Conservation (phyloP, 495 filamentous ascomycete species). For the Hyphodiscus hymeniophilus region DNA sequence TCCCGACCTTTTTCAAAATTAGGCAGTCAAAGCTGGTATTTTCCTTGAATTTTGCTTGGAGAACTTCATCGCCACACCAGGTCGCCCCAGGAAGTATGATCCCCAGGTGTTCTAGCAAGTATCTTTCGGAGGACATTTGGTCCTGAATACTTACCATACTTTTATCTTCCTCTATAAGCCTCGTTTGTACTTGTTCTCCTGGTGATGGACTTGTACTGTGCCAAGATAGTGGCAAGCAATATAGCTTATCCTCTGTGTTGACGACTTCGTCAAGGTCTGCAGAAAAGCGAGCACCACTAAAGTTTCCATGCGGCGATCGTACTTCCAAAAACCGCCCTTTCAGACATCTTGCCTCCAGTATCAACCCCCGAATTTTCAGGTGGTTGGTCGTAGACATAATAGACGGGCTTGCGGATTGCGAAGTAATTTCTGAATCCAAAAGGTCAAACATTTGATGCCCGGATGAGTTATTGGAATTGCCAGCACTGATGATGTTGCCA, state of each 20-base stretch:
- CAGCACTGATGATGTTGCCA: not conserved
- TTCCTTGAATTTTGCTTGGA: not conserved
- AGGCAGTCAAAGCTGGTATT: not conserved
- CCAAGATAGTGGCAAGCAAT: not conserved
- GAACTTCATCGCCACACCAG: not conserved
- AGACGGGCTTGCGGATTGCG: not conserved
- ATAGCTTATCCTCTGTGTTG: not conserved
- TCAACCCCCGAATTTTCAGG: conserved; percentile 1
- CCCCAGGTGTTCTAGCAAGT: not conserved
- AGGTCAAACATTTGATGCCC: not conserved
- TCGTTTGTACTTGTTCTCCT: not conserved
- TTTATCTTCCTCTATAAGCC: not conserved
- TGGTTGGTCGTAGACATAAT: not conserved
- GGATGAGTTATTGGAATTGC: not conserved
- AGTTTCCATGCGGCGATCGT: not conserved
- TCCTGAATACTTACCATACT: not conserved
- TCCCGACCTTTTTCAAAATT: conserved; percentile 1
- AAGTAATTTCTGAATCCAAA: not conserved
- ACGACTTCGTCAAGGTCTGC: not conserved
- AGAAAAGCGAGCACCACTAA: too few relatives aligned
- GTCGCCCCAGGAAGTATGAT: not conserved
- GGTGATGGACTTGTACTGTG: not conserved
- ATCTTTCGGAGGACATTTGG: not conserved
- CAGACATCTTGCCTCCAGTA: not conserved
- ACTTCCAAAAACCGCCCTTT: not conserved